A percentile compares a stretch with the other conserved stretches of the same genome.
Conservation (phyloP, 306 rosid genomes). For the Pueraria montana region DNA sequence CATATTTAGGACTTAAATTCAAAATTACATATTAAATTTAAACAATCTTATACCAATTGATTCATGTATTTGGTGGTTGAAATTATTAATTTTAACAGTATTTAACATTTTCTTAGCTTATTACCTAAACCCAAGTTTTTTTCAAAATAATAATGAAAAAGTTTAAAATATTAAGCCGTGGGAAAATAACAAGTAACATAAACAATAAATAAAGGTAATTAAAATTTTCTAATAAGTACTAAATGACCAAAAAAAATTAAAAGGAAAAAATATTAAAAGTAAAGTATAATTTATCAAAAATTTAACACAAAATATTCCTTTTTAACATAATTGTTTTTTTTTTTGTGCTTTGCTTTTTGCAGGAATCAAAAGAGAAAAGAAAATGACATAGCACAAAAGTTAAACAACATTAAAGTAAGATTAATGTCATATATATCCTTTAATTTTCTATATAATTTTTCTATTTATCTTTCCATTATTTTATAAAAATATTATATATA, state of each 20-base stretch:
- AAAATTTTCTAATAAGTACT: neutral
- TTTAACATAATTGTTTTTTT: too few relatives aligned
- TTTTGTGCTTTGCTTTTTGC: too few relatives aligned
- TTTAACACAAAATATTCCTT: neutral
- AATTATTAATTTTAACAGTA: neutral
- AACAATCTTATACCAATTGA: too few relatives aligned
- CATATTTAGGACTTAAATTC: too few relatives aligned
- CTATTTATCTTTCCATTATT: neutral
- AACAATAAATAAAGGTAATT: neutral
- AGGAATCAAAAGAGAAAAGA: neutral
- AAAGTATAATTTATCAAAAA: neutral
- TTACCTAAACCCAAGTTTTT: neutral
- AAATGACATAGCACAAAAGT: neutral
- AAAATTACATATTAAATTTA: too few relatives aligned
- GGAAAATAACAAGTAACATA: neutral
- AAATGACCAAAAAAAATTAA: too few relatives aligned
- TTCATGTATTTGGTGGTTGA: neutral
- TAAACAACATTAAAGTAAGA: neutral
- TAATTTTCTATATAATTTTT: neutral
- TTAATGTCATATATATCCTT: neutral
- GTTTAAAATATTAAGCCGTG: neutral
- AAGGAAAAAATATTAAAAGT: neutral
- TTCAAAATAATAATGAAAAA: neutral
- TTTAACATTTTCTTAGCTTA: neutral
- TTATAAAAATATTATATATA: too few relatives aligned